Evolutionary conservation across 2,329 filamentous ascomycete species (phyloP), one percentile per base, ranked within the genome.

Genomic region (Neofusicoccum sp.): DNA sequence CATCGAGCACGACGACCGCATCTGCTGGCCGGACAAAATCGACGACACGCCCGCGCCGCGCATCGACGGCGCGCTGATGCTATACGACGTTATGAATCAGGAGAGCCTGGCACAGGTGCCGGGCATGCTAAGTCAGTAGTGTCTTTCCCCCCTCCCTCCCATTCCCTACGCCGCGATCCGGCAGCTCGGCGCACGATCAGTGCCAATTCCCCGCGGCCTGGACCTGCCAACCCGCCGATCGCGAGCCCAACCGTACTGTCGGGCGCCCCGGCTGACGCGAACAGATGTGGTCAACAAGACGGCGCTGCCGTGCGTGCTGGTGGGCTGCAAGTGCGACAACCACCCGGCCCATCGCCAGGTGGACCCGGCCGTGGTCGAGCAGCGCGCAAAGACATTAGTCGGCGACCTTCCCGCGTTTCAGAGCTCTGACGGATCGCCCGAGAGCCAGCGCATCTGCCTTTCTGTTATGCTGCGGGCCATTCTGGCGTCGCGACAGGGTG

Each of bases 311-410:
- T 90, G 89, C 60, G 84, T 94, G 66, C 84, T 97, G 45, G 91
- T 96, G 58, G 92, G 92, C 62, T 94, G 89, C 76, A 97, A 97
- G 82, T 96, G 92, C 80, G 94, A 97, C 75, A 85, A 87, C 56
- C 87, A 89, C 52, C 85, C 89, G 66, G 84, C 85, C 64, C 81
- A 87, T 64, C 88, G 90, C 71, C 85, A 92, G 72, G 83, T 96
- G 62, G 87, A 94, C 71, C 85, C 89, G 12, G 82, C 87, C 33
- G 84, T 80, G 62, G 83, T 95, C 63, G 88, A 91, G 71, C 78
- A 84, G 54, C 81, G 85, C 67, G 91, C 90, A 43, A 81, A 78
- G 66, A 73, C 76, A 68, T 84, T 89, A 64, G 84, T 89, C 14
- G 89, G 87, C 69, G 84, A 76, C 44, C 71, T 94, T 66, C 86